Percentiles rank a stretch among this genome's conserved stretches.
phyloP scores from a whole-genome alignment of 345 rosid species.

The Trapa incisa region DNA sequence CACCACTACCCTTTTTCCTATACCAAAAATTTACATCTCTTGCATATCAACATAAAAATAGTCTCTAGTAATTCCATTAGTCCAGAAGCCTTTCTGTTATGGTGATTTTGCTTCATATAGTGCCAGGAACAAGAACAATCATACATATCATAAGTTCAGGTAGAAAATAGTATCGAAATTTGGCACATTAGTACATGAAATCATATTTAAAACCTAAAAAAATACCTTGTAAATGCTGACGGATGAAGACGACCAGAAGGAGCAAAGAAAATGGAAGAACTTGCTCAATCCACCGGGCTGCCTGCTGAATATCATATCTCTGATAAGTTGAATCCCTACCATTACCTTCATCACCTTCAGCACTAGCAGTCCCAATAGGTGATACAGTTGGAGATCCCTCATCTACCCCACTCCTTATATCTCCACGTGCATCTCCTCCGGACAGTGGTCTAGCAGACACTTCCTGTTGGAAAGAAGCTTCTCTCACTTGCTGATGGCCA shows the following conservation, averaged over 20 bases:
- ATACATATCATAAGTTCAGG: background rate
- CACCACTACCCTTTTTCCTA: too few species aligned
- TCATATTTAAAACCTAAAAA: background rate
- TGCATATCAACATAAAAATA: too few species aligned
- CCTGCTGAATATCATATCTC: constrained; percentile 98
- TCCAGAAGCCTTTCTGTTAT: too few species aligned
- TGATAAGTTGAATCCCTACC: constrained; percentile 83
- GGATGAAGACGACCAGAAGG: constrained; percentile 91
- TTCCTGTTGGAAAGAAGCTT: constrained; percentile 23
- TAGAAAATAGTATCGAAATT: background rate
- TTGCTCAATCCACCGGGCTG: constrained; percentile 98
- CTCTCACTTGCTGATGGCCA: constrained; percentile 43
- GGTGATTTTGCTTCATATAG: background rate
- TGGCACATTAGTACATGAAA: background rate
- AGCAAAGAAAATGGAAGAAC: constrained; percentile 95
- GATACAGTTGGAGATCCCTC: constrained; percentile 38
- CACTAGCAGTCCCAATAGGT: constrained; percentile 24
- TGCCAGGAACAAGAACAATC: background rate
- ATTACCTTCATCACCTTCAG: constrained; percentile 41
- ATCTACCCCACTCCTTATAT: constrained; percentile 33
- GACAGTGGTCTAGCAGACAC: constrained; percentile 16
- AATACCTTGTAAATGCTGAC: constrained; percentile 98
- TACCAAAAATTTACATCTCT: too few species aligned
- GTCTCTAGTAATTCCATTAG: too few species aligned
- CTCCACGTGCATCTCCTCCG: constrained; percentile 30